Evolutionary conservation across 2,329 filamentous ascomycete species (phyloP).

Genomic region (Xylariaceae sp.): DNA sequence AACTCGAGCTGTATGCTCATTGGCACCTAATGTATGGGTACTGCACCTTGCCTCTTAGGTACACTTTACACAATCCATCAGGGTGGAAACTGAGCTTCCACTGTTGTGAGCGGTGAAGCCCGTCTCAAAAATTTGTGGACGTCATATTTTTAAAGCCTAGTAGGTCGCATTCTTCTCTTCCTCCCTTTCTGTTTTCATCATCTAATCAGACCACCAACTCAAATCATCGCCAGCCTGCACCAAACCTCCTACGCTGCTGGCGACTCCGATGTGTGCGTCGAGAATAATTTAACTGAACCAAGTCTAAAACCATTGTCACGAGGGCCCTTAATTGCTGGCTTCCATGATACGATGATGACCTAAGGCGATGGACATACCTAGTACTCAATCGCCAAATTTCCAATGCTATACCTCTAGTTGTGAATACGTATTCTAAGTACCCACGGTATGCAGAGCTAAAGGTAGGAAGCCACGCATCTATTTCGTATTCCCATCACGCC

Average conservation of each 20-base stretch:
- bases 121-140: conserved; percentile 14
- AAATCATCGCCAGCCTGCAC: conserved; percentile 38
- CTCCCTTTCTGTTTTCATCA: conserved; percentile 26
- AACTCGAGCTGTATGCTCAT: too few species aligned
- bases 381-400: too few species aligned
- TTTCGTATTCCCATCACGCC: background rate
- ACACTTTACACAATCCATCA: too few species aligned
- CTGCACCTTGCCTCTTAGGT: too few species aligned
- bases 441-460: too few species aligned
- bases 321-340: conserved; percentile 58
- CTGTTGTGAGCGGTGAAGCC: conserved; percentile 11
- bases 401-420: too few species aligned
- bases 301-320: conserved; percentile 67
- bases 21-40: too few species aligned
- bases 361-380: conserved; percentile 54
- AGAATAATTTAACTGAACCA: conserved; percentile 56
- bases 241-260: conserved; percentile 38
- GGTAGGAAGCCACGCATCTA: conserved; percentile 9
- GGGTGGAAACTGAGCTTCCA: background rate
- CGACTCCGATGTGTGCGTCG: conserved; percentile 52
- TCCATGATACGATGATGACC: conserved; percentile 66
- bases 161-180: conserved; percentile 4
- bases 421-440: too few species aligned
- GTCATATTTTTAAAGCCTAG: conserved; percentile 1
- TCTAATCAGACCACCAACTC: conserved; percentile 40